Conservation (phyloP, 257 asterid genomes). For the Ligustrum vulgare region DNA sequence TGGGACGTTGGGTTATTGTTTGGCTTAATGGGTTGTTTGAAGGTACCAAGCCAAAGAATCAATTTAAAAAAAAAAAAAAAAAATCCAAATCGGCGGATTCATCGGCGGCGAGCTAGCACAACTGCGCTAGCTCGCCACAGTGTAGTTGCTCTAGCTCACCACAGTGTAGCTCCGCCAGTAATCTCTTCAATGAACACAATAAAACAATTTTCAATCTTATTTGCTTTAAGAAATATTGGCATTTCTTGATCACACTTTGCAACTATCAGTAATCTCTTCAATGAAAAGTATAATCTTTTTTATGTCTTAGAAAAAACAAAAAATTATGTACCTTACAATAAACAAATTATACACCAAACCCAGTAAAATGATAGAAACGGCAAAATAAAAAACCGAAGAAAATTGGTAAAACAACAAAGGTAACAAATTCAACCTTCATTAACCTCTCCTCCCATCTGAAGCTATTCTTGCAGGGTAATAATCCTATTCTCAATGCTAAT, state of each 20-base stretch:
- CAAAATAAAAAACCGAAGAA: neutral
- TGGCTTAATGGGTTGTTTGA: too few species aligned
- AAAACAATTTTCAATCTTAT: neutral
- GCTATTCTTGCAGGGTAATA: neutral
- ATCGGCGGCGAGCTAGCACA: too few species aligned
- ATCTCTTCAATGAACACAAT: too few species aligned
- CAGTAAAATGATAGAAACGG: neutral
- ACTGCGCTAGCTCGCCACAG: too few species aligned
- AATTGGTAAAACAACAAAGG: neutral
- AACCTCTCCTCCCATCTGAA: neutral
- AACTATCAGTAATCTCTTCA: neutral
- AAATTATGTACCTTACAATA: neutral
- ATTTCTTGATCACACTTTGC: neutral
- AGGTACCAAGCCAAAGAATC: too few species aligned
- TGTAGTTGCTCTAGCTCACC: too few species aligned
- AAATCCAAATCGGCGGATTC: too few species aligned
- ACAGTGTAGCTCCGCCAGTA: too few species aligned
- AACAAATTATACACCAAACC: constrained; percentile 2
- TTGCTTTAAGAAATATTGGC: neutral
- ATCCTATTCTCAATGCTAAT: neutral
- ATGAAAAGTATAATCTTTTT: neutral
- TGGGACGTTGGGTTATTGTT: too few species aligned
- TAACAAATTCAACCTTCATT: neutral
- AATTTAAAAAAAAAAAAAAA: too few species aligned
- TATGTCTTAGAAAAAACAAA: neutral